Conservation (phyloP, 2,329 filamentous ascomycete species). For the Alternaria triticimaculans region DNA sequence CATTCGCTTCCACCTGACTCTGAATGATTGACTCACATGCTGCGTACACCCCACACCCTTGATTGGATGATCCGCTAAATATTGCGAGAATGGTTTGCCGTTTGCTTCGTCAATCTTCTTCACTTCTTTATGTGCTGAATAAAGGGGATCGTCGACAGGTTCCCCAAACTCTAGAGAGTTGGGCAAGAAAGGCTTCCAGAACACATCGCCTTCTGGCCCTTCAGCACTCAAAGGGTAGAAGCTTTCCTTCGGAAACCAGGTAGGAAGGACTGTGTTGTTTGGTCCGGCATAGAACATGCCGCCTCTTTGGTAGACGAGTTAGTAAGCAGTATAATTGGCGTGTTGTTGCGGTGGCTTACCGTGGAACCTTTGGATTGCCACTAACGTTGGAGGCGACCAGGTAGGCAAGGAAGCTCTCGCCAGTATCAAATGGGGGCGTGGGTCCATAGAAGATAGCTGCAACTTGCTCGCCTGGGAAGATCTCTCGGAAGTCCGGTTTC, state of each 20-base stretch:
- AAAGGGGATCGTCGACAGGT: background rate
- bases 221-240: background rate
- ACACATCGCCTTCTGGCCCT: background rate
- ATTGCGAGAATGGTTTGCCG: background rate
- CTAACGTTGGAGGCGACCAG: background rate
- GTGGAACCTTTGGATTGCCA: background rate
- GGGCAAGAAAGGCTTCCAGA: background rate
- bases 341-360: background rate
- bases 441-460: background rate
- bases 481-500: background rate
- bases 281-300: too few relatives aligned
- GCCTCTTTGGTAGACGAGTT: too few relatives aligned
- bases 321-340: too few relatives aligned
- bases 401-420: background rate
- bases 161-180: background rate
- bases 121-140: background rate
- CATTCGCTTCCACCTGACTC: accelerated
- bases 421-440: background rate
- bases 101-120: background rate
- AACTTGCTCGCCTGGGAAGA: background rate
- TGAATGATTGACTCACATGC: background rate
- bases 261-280: too few relatives aligned
- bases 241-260: too few relatives aligned
- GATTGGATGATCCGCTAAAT: background rate
- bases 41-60: background rate